Evolutionary conservation across 2,329 filamentous ascomycete species (phyloP), one percentile per base, ranked within the genome.

Genomic region (Chaetoscypha palmicola): DNA sequence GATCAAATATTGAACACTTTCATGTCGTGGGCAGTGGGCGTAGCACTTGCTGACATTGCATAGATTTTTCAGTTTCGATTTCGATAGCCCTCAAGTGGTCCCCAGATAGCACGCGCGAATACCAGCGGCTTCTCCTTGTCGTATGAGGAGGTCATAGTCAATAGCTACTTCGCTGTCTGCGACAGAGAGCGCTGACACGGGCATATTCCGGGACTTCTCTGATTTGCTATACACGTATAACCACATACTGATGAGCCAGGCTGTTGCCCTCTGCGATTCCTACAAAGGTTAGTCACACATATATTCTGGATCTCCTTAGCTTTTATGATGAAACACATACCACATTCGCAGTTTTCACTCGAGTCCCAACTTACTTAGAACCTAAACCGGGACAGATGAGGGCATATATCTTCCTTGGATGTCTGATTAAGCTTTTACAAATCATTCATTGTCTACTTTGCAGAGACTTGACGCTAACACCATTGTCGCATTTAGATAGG

Each of bases 331-430:
- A 85, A 84, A 81, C 66, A 75, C 75, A 72, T 80, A 76, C 73
- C 70, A 77, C 72, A 86, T 87, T 89, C 83, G 83, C 83, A 88
- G 83, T 88, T 88, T 88, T 79, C 83, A 86, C 83, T 85, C 72
- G 80, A 85, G 79, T 74, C 73, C 73, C 68, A 62, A 39, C 46
- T 43, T 38, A 41, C 57, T 61, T 64, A 78, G 82, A 80, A 79
- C 79, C 78, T 73, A 70, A 68, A 66, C 68, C 56, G 74, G 73
- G 76, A 74, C 70, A 81, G 62, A 81, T 85, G 81, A 85, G 74
- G 73, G 80, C 59, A 55, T 59, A 58, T n/a, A 65, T 63, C 79
- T 83, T 84, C 79, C 79, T 85, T 85, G 80, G 81, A 84, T 84
- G 81, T 83, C 79, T 82, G 77, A 83, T 50, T 41, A 45, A 54